Percentiles rank a stretch among this genome's conserved stretches.
Conservation (phyloP, 192 early-diverging fungal species). For the Backusella liffmaniae region DNA sequence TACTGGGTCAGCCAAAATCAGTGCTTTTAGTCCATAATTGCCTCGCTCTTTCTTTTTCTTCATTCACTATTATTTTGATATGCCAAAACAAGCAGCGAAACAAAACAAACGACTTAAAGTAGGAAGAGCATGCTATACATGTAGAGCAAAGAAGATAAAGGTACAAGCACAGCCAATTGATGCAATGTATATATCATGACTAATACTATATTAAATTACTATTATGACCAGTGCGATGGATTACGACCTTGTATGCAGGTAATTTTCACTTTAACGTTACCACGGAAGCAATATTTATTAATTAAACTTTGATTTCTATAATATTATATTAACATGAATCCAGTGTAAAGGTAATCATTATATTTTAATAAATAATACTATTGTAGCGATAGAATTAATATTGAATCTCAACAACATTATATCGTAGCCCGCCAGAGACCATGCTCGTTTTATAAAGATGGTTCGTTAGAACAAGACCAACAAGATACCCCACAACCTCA, state of each 20-base stretch:
- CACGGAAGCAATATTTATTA: background rate
- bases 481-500: background rate
- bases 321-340: background rate
- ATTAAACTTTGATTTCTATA: background rate
- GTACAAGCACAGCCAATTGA: background rate
- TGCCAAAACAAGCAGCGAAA: slow-evolving; percentile 4
- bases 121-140: slow-evolving; percentile 22
- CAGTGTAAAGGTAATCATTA: slow-evolving; percentile 25
- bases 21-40: background rate
- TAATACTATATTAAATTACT: background rate
- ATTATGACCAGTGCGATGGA: slow-evolving; percentile 23
- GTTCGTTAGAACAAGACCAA: slow-evolving; percentile 6
- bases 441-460: slow-evolving; percentile 32
- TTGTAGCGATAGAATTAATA: background rate
- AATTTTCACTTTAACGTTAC: background rate
- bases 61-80: background rate
- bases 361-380: background rate
- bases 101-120: slow-evolving; percentile 19
- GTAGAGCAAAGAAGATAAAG: slow-evolving; percentile 25
- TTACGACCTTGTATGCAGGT: slow-evolving; percentile 34
- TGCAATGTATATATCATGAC: background rate
- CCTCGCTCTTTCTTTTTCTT: background rate
- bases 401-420: slow-evolving; percentile 7
- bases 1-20: background rate
- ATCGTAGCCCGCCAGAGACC: slow-evolving; percentile 27